These are phyloP conservation scores for Lipomyces lipofer DNA, from an alignment of 805 yeast species.

Conservation along the genomic window DNA sequence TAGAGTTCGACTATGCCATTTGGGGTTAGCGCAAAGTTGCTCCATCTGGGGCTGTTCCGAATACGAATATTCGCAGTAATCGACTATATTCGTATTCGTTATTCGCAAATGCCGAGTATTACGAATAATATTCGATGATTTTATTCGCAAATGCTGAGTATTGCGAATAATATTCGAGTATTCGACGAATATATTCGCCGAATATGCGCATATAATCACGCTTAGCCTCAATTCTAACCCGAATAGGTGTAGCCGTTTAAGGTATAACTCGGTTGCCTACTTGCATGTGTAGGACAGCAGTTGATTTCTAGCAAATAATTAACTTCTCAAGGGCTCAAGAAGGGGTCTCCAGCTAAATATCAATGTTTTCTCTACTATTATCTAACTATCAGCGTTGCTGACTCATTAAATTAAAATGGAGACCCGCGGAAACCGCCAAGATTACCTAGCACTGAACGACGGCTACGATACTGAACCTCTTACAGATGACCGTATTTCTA, in stretches of 20 bases:
- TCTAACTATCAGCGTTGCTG: background rate
- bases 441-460: background rate
- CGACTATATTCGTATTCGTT: background rate
- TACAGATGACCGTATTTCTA: background rate
- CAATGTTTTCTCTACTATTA: background rate
- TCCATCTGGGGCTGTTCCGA: too few species aligned
- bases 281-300: background rate
- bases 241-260: background rate
- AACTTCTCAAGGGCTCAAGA: too few species aligned
- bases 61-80: too few species aligned
- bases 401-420: background rate
- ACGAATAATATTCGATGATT: background rate
- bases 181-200: background rate
- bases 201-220: background rate
- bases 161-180: background rate
- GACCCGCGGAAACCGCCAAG: background rate
- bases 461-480: background rate
- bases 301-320: too few species aligned
- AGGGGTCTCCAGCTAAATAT: background rate
- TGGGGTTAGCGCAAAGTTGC: too few species aligned
- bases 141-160: background rate
- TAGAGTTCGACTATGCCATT: too few species aligned
- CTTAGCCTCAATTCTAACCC: background rate
- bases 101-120: background rate
- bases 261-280: background rate